A percentile compares a stretch with the other conserved stretches of the same genome.
phyloP scores from a whole-genome alignment of 257 asterid species.

The Agastache rugosa region DNA sequence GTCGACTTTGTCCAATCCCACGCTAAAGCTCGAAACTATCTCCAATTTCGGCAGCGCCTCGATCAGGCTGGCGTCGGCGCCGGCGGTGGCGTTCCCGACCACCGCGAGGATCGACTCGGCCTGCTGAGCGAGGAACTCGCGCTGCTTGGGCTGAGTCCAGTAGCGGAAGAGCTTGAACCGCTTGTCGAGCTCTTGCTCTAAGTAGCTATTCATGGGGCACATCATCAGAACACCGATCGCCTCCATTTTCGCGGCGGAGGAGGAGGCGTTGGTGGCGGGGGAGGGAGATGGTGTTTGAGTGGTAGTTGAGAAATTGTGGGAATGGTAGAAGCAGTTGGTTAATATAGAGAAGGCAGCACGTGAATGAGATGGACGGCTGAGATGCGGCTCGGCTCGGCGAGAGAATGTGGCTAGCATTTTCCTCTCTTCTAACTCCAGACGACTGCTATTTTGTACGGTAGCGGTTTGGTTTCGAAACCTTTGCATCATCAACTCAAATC shows the following conservation, averaged over 20 bases:
- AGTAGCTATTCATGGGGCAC: constrained; percentile 60
- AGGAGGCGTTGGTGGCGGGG: constrained; percentile 28
- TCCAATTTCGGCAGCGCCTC: constrained; percentile 74
- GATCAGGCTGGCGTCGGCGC: constrained; percentile 62
- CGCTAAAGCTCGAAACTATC: constrained; percentile 74
- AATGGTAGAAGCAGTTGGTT: constrained; percentile 24
- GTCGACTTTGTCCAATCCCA: constrained; percentile 86
- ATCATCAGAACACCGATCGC: constrained; percentile 66
- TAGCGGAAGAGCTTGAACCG: constrained; percentile 72
- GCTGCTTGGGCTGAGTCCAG: constrained; percentile 58
- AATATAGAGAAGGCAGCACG: constrained; percentile 27
- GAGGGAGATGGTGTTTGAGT: constrained; percentile 23
- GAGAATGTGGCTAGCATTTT: constrained; percentile 28
- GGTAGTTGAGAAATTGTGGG: constrained; percentile 38
- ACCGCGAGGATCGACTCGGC: constrained; percentile 72
- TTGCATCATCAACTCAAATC: neutral
- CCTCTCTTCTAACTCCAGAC: neutral
- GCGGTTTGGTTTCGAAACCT: neutral
- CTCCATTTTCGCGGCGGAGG: constrained; percentile 51
- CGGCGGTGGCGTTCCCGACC: constrained; percentile 59
- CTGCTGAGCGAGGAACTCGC: constrained; percentile 55
- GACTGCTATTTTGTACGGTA: neutral
- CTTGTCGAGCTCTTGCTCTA: constrained; percentile 69
- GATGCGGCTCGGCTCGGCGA: constrained; percentile 33
- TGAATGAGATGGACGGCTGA: constrained; percentile 33